Base-by-base conservation (phyloP, 257 asterid genomes). In the Fraxinus pennsylvanica region DNA sequence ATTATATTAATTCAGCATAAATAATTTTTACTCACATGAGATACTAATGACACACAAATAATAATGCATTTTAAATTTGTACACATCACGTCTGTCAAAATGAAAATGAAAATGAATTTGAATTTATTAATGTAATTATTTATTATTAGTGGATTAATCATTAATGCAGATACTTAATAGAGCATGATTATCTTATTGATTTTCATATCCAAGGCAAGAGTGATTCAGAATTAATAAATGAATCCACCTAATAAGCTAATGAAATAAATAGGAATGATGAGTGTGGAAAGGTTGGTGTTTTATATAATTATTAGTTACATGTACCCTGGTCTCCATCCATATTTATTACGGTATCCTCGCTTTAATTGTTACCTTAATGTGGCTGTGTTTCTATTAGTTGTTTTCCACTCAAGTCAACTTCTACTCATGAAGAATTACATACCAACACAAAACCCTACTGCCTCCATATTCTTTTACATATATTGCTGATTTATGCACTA, bases 231-330 rank as follows among this genome's bases (percentile, higher is more conserved):
- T 50, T 43, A 36, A 82, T 72, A 78, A 39, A 68, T 45, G 10
- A 68, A 29, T 72, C 76, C 59, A 36, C 81, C 82, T 75, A 74
- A 74, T 76, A 74, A 29, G 79, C 84, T 45, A 38, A 76, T 71
- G 52, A 78, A 57, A 81, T 47, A 75, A 29, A 47, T 71, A 59
- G 80, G 81, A 75, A 84, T 71, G 65, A 50, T 36, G 4, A 41
- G 14, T 2, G 2, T 2, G 10, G 12, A 41, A 41, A 14, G 13
- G 2, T 41, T 41, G 43, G 43, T 38, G 43, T 8, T 38, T 38
- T 38, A 38, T 38, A 38, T 38, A 38, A 1, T 38, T 38, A 1
- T 38, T 38, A 38, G 10, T 38, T 38, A 38, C 43, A 1, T 38
- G 8, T 38, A 1, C 12, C 43, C 2, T 38, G 0, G 1, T 38